A percentile compares a stretch with the other conserved stretches of the same genome.
Conservation (phyloP, 1,284 basidiomycete species). For the Ustilago nuda region DNA sequence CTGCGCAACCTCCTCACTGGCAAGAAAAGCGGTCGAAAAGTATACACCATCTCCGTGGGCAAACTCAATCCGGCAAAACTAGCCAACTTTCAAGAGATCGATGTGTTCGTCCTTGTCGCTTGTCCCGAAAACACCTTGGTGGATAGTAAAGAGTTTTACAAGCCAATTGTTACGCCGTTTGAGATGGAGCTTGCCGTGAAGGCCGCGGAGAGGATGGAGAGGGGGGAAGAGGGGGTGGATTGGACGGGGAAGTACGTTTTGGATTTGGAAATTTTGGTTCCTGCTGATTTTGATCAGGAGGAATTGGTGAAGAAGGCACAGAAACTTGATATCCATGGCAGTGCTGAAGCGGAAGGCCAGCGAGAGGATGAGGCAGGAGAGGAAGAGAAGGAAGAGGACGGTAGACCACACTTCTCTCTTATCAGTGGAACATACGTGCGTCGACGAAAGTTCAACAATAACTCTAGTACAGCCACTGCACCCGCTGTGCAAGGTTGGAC, state of each 20-base stretch:
- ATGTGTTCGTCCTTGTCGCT: slow-evolving; percentile 93
- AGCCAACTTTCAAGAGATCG: slow-evolving; percentile 95
- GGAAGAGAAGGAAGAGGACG: slow-evolving; percentile 71
- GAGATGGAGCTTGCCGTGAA: slow-evolving; percentile 86
- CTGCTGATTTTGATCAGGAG: slow-evolving; percentile 45
- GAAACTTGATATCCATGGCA: slow-evolving; percentile 8
- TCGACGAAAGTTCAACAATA: slow-evolving; percentile 75
- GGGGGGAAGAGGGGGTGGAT: slow-evolving; percentile 43
- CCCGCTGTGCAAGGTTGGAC: slow-evolving; percentile 2
- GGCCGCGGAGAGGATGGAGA: slow-evolving; percentile 52
- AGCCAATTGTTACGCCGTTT: slow-evolving; percentile 93
- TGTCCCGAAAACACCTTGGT: slow-evolving; percentile 93
- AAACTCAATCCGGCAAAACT: slow-evolving; percentile 95
- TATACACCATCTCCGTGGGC: slow-evolving; percentile 93
- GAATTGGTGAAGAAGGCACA: neutral
- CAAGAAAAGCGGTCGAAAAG: slow-evolving; percentile 77
- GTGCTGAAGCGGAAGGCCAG: neutral
- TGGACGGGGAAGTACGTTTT: slow-evolving; percentile 87
- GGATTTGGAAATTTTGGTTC: slow-evolving; percentile 76
- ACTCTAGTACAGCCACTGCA: slow-evolving; percentile 46
- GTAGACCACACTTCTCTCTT: slow-evolving; percentile 78
- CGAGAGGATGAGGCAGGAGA: slow-evolving; percentile 28
- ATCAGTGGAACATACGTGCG: slow-evolving; percentile 87
- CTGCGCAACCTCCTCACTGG: slow-evolving; percentile 50
- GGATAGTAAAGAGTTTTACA: slow-evolving; percentile 84